Evolutionary conservation across 805 yeast species (phyloP).

Genomic region (Hanseniaspora occidentalis): DNA sequence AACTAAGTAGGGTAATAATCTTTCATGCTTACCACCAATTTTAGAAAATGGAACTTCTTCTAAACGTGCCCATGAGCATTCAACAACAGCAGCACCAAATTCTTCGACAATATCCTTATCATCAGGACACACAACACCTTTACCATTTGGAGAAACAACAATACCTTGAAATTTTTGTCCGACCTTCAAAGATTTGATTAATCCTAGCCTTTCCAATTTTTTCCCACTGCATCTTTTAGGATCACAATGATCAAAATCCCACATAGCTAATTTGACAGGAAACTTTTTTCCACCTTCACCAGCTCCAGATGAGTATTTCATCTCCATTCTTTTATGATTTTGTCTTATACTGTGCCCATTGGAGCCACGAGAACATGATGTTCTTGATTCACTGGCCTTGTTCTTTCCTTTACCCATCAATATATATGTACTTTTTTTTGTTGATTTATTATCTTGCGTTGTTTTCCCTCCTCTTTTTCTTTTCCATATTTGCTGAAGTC

Average conservation of each 20-base stretch:
- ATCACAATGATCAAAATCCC: slow-evolving; percentile 99
- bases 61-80: slow-evolving; percentile 97
- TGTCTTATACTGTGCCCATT: slow-evolving; percentile 47
- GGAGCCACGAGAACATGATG: slow-evolving; percentile 29
- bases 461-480: neutral
- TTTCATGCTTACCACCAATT: slow-evolving; percentile 82
- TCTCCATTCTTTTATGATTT: slow-evolving; percentile 32
- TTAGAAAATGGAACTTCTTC: slow-evolving; percentile 91
- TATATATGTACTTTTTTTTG: neutral
- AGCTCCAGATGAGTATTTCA: slow-evolving; percentile 16
- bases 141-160: slow-evolving; percentile 89
- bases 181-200: slow-evolving; percentile 65
- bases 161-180: slow-evolving; percentile 91
- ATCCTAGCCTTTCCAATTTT: slow-evolving; percentile 77
- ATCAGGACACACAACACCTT: slow-evolving; percentile 77
- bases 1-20: slow-evolving; percentile 79
- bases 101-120: slow-evolving; percentile 67
- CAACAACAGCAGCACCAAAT: slow-evolving; percentile 93
- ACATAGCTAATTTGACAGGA: slow-evolving; percentile 88
- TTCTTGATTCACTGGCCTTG: slow-evolving; percentile 32
- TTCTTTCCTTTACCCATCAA: slow-evolving; percentile 32
- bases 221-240: slow-evolving; percentile 96
- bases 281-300: slow-evolving; percentile 27
- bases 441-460: neutral
- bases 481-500: too few species aligned